Conservation (phyloP, 2,329 filamentous ascomycete genomes). For the Hysterium pulicare region DNA sequence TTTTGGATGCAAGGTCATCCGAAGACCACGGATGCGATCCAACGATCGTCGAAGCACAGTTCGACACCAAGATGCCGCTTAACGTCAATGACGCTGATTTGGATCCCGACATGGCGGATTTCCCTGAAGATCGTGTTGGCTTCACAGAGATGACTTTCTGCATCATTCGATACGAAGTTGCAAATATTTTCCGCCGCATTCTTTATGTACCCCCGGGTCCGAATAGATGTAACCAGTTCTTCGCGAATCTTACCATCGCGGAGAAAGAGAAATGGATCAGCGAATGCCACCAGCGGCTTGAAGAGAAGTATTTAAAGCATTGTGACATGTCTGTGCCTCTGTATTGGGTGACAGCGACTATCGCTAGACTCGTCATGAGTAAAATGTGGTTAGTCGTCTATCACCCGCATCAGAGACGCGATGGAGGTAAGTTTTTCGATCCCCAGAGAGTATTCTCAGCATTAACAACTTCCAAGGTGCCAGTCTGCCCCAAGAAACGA, state of each 20-base stretch:
- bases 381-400: slow-evolving; percentile 78
- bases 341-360: slow-evolving; percentile 66
- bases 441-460: not conserved
- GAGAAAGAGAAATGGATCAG: slow-evolving; percentile 51
- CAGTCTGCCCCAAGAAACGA: slow-evolving; percentile 58
- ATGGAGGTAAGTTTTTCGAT: slow-evolving; percentile 37
- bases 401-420: slow-evolving; percentile 65
- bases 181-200: slow-evolving; percentile 45
- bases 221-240: slow-evolving; percentile 40
- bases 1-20: slow-evolving; percentile 58
- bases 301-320: slow-evolving; percentile 49
- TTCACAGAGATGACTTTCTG: slow-evolving; percentile 59
- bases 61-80: slow-evolving; percentile 58
- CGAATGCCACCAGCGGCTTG: slow-evolving; percentile 45
- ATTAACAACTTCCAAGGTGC: slow-evolving; percentile 27
- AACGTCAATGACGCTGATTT: slow-evolving; percentile 57
- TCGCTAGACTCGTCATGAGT: slow-evolving; percentile 68
- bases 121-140: slow-evolving; percentile 47
- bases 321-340: slow-evolving; percentile 57
- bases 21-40: slow-evolving; percentile 64
- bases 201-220: slow-evolving; percentile 45
- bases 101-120: slow-evolving; percentile 46
- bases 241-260: slow-evolving; percentile 43
- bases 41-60: slow-evolving; percentile 55
- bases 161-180: slow-evolving; percentile 53